phyloP scores from a whole-genome alignment of 352 stramenopile genomes.

The Globisporangium polare region DNA sequence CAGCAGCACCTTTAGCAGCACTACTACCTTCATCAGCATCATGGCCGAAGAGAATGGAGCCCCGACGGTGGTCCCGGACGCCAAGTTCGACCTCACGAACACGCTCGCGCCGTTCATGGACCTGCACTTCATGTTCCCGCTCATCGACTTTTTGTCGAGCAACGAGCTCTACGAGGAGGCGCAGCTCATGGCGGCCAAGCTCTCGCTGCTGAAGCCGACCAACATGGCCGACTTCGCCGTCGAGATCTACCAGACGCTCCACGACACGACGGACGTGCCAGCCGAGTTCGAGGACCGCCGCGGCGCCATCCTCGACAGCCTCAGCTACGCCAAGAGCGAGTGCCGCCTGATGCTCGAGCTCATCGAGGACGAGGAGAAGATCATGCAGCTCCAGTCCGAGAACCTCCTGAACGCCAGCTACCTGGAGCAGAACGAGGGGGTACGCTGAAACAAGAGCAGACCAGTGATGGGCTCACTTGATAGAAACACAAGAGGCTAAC shows the following conservation, averaged over 20 bases:
- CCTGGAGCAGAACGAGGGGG: slow-evolving; percentile 77
- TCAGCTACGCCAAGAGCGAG: slow-evolving; percentile 74
- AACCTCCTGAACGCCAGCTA: slow-evolving; percentile 76
- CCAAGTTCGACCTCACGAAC: slow-evolving; percentile 94
- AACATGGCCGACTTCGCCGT: slow-evolving; percentile 98
- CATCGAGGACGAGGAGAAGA: slow-evolving; percentile 85
- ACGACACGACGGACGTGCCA: slow-evolving; percentile 74
- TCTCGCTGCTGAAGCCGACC: slow-evolving; percentile 91
- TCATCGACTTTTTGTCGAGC: slow-evolving; percentile 93
- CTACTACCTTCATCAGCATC: slow-evolving; percentile 19
- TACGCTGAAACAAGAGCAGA: slow-evolving; percentile 25
- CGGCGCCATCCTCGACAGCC: slow-evolving; percentile 64
- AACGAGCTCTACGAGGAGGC: slow-evolving; percentile 91
- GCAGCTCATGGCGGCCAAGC: slow-evolving; percentile 87
- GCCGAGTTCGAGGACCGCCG: slow-evolving; percentile 82
- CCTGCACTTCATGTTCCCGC: slow-evolving; percentile 97
- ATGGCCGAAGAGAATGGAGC: slow-evolving; percentile 41
- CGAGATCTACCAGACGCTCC: slow-evolving; percentile 93
- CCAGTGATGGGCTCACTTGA: too few relatives aligned
- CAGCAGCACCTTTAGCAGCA: background rate
- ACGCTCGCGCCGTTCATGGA: slow-evolving; percentile 94
- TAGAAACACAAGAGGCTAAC: background rate
- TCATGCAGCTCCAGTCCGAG: slow-evolving; percentile 81
- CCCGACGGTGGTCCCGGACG: slow-evolving; percentile 45
- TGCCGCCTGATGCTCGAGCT: slow-evolving; percentile 75